Evolutionary conservation across 352 stramenopile genomes (phyloP).

Genomic region (Phytopythium helicoides): DNA sequence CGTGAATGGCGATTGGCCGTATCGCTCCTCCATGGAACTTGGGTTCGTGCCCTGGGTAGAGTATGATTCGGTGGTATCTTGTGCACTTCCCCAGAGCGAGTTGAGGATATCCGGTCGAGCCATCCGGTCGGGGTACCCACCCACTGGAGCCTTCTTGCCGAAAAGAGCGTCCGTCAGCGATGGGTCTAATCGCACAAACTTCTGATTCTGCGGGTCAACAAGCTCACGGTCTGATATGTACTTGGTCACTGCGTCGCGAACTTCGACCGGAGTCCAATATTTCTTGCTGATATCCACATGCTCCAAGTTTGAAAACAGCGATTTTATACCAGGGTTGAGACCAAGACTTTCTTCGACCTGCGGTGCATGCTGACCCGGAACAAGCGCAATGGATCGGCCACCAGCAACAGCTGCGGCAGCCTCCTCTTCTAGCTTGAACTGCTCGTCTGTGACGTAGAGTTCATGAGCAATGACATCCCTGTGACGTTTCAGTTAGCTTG

Average conservation of each 20-base stretch:
- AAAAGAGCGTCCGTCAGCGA: slow-evolving; percentile 71
- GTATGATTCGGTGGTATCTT: slow-evolving; percentile 63
- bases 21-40: slow-evolving; percentile 58
- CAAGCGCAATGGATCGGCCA: slow-evolving; percentile 30
- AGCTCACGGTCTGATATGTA: slow-evolving; percentile 63
- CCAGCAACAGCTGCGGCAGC: slow-evolving; percentile 32
- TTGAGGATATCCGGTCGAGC: slow-evolving; percentile 51
- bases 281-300: slow-evolving; percentile 35
- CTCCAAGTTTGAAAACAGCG: slow-evolving; percentile 35
- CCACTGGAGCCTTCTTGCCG: slow-evolving; percentile 53
- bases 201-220: slow-evolving; percentile 57
- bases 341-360: slow-evolving; percentile 68
- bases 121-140: slow-evolving; percentile 62
- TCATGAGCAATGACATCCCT: slow-evolving; percentile 62
- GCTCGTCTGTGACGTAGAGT: slow-evolving; percentile 51
- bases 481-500: background rate
- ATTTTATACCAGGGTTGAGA: slow-evolving; percentile 51
- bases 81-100: slow-evolving; percentile 60
- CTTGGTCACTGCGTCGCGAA: slow-evolving; percentile 54
- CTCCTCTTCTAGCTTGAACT: slow-evolving; percentile 47
- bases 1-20: slow-evolving; percentile 62
- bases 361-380: slow-evolving; percentile 59
- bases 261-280: slow-evolving; percentile 45
- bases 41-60: slow-evolving; percentile 68
- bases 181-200: slow-evolving; percentile 64